Percentiles rank a stretch among this genome's conserved stretches.
Evolutionary conservation across 768 basidiomycete genomes (phyloP).

Genomic region (Auricularia sp.): DNA sequence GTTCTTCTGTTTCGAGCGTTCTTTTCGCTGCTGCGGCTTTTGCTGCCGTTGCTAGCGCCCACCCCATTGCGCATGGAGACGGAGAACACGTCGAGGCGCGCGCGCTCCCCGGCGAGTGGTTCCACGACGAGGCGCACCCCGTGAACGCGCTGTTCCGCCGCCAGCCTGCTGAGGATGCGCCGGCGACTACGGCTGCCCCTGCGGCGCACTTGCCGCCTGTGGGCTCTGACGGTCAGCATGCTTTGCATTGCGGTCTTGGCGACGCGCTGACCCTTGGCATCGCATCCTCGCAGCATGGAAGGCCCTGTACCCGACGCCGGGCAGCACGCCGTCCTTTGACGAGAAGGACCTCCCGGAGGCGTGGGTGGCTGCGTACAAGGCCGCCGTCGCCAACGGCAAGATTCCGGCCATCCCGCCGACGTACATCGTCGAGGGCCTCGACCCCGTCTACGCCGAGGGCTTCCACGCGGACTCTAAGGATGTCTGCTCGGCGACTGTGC

Average conservation of each 20-base stretch:
- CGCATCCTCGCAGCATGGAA: constrained; percentile 44
- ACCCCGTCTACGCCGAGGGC: constrained; percentile 30
- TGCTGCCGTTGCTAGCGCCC: constrained; percentile 8
- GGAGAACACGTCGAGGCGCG: constrained; percentile 14
- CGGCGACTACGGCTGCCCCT: not conserved
- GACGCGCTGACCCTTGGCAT: not conserved
- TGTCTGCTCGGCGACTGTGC: constrained; percentile 72
- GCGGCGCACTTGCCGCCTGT: not conserved
- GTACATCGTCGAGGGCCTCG: constrained; percentile 21
- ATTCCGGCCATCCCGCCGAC: constrained; percentile 62
- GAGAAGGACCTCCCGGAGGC: constrained; percentile 42
- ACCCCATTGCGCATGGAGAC: constrained; percentile 13
- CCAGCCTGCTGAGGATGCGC: constrained; percentile 38
- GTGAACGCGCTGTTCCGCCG: constrained; percentile 57
- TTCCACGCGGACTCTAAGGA: constrained; percentile 26
- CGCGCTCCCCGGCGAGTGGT: constrained; percentile 39
- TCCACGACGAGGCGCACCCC: constrained; percentile 50
- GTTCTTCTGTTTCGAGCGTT: constrained; percentile 1
- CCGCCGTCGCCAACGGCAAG: constrained; percentile 54
- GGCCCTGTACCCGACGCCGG: constrained; percentile 42
- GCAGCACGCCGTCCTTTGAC: constrained; percentile 23
- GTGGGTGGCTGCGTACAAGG: constrained; percentile 66
- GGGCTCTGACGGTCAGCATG: not conserved
- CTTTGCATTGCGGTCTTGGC: not conserved
- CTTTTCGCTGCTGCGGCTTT: not conserved